These are phyloP conservation scores for Syzygium oleosum DNA, from an alignment of 345 rosid genomes.

Conservation along the genomic window DNA sequence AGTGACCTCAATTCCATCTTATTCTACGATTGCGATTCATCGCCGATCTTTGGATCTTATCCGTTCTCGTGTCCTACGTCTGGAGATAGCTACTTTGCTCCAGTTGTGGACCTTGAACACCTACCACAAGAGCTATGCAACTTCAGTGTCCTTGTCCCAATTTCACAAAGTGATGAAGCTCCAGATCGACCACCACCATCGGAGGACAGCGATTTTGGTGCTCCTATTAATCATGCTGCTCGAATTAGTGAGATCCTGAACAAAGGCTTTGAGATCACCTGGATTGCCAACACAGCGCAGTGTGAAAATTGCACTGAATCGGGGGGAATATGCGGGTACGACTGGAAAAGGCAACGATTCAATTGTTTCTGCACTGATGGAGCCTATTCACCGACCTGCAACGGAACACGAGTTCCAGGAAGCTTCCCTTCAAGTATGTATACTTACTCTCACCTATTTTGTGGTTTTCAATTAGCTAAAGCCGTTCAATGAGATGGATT, in stretches of 20 bases:
- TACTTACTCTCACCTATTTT: neutral
- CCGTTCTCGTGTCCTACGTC: neutral
- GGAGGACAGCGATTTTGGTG: rapidly evolving
- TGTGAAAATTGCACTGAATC: neutral
- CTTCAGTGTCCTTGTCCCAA: neutral
- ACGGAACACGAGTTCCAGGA: rapidly evolving
- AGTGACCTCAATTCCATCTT: neutral
- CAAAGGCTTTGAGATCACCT: neutral
- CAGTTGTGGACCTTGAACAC: neutral
- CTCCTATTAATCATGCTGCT: too few relatives aligned
- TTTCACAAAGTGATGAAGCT: neutral
- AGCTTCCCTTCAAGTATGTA: neutral
- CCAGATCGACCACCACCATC: neutral
- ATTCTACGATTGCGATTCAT: neutral
- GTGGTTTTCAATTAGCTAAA: neutral
- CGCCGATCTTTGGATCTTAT: neutral
- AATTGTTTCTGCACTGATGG: neutral
- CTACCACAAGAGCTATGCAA: neutral
- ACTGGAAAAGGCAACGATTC: neutral
- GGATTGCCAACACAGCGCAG: neutral
- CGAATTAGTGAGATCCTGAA: neutral
- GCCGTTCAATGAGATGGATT: neutral
- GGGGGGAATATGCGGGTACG: neutral
- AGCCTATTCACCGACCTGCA: neutral
- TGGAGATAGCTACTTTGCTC: neutral